These are phyloP conservation scores for Piedraia hortae DNA, from an alignment of 2,329 filamentous ascomycete genomes.

Conservation along the genomic window DNA sequence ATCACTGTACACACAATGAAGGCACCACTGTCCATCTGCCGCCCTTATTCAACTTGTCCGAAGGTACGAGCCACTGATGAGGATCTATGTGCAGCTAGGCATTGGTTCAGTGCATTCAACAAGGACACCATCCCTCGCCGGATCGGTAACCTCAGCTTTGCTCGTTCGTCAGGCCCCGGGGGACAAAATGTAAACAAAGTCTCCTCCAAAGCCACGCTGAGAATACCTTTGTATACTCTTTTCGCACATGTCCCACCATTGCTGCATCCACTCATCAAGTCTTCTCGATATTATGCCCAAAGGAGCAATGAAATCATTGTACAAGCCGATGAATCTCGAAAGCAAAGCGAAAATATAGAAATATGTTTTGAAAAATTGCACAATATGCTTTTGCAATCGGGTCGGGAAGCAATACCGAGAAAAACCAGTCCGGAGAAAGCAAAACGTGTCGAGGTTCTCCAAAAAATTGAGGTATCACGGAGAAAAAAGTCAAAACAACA, in stretches of 20 bases:
- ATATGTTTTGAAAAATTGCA: slow-evolving; percentile 30
- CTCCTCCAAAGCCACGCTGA: slow-evolving; percentile 38
- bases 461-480: slow-evolving; percentile 29
- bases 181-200: slow-evolving; percentile 45
- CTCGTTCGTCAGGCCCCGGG: slow-evolving; percentile 34
- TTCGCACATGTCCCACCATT: slow-evolving; percentile 25
- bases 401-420: slow-evolving; percentile 25
- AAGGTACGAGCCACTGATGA: slow-evolving; percentile 7
- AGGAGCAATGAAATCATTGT: slow-evolving; percentile 28
- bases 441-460: slow-evolving; percentile 26
- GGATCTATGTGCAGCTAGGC: slow-evolving; percentile 17
- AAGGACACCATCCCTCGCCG: slow-evolving; percentile 26
- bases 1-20: too few species aligned
- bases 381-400: slow-evolving; percentile 25
- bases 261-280: slow-evolving; percentile 23
- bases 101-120: slow-evolving; percentile 28
- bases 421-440: slow-evolving; percentile 30
- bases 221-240: slow-evolving; percentile 24
- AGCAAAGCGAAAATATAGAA: slow-evolving; percentile 31
- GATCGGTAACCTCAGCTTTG: slow-evolving; percentile 32
- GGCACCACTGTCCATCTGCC: too few species aligned
- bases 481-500: slow-evolving; percentile 30
- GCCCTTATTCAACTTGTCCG: too few species aligned
- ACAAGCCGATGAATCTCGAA: slow-evolving; percentile 34
- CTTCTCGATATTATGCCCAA: slow-evolving; percentile 27